These are phyloP conservation scores for Solanum ossicruentum DNA, from an alignment of 257 asterid species.

Conservation along the genomic window DNA sequence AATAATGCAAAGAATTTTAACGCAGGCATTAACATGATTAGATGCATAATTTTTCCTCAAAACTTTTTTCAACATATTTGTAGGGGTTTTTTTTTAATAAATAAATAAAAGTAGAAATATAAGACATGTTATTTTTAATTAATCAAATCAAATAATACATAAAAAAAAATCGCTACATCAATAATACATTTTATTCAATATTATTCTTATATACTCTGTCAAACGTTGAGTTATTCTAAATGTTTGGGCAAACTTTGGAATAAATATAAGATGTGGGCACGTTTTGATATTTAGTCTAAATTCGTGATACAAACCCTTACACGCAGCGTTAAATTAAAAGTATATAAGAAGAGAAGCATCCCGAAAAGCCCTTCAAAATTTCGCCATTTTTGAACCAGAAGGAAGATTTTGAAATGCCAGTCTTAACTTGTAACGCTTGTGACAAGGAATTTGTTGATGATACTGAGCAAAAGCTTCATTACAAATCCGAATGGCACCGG, in stretches of 20 bases:
- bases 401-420: slow-evolving; percentile 21
- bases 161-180: too few relatives aligned
- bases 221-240: background rate
- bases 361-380: background rate
- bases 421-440: slow-evolving; percentile 78
- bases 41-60: too few relatives aligned
- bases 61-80: too few relatives aligned
- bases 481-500: slow-evolving; percentile 97
- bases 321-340: background rate
- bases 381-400: background rate
- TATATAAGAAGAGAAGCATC: background rate
- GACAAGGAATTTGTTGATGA: slow-evolving; percentile 62
- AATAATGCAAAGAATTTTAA: too few relatives aligned
- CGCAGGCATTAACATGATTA: too few relatives aligned
- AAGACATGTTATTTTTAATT: too few relatives aligned
- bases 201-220: too few relatives aligned
- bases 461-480: slow-evolving; percentile 67
- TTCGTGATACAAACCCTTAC: background rate
- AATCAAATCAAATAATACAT: too few relatives aligned
- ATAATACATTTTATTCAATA: too few relatives aligned
- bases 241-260: background rate
- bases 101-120: too few relatives aligned
- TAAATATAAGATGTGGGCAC: background rate
- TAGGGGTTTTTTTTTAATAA: too few relatives aligned
- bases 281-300: background rate